These are phyloP conservation scores for Leccinum huronense DNA, from an alignment of 1,284 basidiomycete genomes.

Conservation along the genomic window DNA sequence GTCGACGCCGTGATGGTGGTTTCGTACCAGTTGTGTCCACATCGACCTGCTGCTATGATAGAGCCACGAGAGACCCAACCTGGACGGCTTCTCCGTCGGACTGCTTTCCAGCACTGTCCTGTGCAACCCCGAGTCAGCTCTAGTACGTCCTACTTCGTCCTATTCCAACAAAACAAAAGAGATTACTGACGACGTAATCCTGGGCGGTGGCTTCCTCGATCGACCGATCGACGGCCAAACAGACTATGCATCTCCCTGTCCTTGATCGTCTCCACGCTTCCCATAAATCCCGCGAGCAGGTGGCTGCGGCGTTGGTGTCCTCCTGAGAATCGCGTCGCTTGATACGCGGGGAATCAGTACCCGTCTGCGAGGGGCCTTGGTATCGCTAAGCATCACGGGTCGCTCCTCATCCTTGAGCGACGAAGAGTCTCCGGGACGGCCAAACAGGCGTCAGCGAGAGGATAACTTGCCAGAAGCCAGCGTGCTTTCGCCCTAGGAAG, in stretches of 20 bases:
- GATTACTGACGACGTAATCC: too few relatives aligned
- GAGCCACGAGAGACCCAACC: too few relatives aligned
- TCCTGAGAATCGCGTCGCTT: slow-evolving; percentile 28
- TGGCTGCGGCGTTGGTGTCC: slow-evolving; percentile 34
- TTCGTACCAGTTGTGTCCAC: slow-evolving; percentile 88
- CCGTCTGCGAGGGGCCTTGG: slow-evolving; percentile 22
- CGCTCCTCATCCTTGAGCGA: slow-evolving; percentile 40
- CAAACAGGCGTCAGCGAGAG: slow-evolving; percentile 53
- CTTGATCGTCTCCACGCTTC: slow-evolving; percentile 51
- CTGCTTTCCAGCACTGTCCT: too few relatives aligned
- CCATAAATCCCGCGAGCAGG: slow-evolving; percentile 45
- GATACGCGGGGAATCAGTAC: slow-evolving; percentile 21
- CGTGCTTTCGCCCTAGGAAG: slow-evolving; percentile 43
- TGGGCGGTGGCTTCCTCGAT: too few relatives aligned
- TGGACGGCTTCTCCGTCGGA: too few relatives aligned
- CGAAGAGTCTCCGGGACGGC: slow-evolving; percentile 52
- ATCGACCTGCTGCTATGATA: slow-evolving; percentile 52
- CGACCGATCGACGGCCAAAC: slow-evolving; percentile 47
- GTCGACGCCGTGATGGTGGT: slow-evolving; percentile 60
- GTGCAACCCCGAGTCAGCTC: too few relatives aligned
- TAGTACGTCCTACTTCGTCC: too few relatives aligned
- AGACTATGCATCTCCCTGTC: slow-evolving; percentile 67
- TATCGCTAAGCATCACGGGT: slow-evolving; percentile 16
- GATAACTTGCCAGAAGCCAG: slow-evolving; percentile 34
- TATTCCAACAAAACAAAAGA: too few relatives aligned